Evolutionary conservation across 441 rosid genomes (phyloP).

Genomic region (Mallotus repandus): DNA sequence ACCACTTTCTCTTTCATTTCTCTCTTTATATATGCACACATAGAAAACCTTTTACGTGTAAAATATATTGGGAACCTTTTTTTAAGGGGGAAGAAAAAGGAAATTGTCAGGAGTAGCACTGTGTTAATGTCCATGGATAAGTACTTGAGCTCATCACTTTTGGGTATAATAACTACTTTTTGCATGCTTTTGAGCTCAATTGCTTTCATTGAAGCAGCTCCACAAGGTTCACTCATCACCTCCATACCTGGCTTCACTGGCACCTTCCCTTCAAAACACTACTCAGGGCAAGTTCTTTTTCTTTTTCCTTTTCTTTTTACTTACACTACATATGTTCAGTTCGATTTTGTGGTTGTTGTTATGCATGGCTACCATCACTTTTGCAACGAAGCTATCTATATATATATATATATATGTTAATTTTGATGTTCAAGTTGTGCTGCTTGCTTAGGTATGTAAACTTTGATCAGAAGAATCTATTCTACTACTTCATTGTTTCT

Average conservation of each 20-base stretch:
- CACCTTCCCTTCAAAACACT: constrained; percentile 53
- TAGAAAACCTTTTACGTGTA: no score
- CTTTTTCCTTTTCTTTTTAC: background rate
- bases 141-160: constrained; percentile 6
- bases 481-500: constrained; percentile 57
- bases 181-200: constrained; percentile 24
- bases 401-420: no score
- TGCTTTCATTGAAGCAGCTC: constrained; percentile 35
- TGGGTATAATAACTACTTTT: background rate
- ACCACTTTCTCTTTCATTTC: background rate
- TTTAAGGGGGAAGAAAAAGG: no score
- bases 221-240: constrained; percentile 33
- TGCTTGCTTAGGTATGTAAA: constrained; percentile 41
- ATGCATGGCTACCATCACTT: background rate
- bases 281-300: constrained; percentile 41
- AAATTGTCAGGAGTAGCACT: background rate
- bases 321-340: background rate
- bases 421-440: no score
- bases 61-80: background rate
- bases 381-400: no score
- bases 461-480: constrained; percentile 41
- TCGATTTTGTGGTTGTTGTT: background rate
- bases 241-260: constrained; percentile 51
- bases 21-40: background rate
- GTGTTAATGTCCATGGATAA: constrained; percentile 23